Conservation (phyloP, 352 stramenopile species). For the Pythium sp. region DNA sequence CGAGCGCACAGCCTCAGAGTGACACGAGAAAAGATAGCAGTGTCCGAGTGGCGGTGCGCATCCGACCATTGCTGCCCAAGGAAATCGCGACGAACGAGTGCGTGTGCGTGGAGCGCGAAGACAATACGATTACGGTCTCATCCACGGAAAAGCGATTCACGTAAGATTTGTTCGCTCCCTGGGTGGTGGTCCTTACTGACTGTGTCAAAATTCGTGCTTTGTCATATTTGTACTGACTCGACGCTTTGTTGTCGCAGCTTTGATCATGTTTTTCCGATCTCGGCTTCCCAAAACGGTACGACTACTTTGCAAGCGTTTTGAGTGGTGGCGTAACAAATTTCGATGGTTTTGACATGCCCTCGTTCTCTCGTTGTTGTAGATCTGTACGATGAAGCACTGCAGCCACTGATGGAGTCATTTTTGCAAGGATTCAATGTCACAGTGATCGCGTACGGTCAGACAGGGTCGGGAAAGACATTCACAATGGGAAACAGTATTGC, state of each 20-base stretch:
- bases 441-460: constrained; percentile 86
- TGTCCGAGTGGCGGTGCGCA: constrained; percentile 73
- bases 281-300: constrained; percentile 48
- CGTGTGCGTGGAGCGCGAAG: constrained; percentile 40
- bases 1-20: background rate
- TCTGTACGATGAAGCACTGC: constrained; percentile 67
- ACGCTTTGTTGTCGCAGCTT: constrained; percentile 39
- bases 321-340: background rate
- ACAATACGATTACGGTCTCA: constrained; percentile 36
- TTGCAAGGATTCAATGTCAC: constrained; percentile 89
- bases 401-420: constrained; percentile 81
- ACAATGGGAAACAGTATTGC: constrained; percentile 79
- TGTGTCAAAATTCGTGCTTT: background rate
- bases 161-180: constrained; percentile 28
- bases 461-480: constrained; percentile 81
- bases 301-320: background rate
- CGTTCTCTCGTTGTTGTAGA: constrained; percentile 22
- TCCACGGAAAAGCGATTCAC: constrained; percentile 57
- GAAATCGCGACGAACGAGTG: constrained; percentile 54
- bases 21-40: constrained; percentile 52
- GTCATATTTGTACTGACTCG: background rate
- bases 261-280: constrained; percentile 74
- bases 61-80: constrained; percentile 75
- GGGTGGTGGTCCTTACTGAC: background rate
- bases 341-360: background rate